Percentiles rank a stretch among this genome's conserved stretches.
Evolutionary conservation across 768 basidiomycete genomes (phyloP).

Genomic region (Russula lepida): DNA sequence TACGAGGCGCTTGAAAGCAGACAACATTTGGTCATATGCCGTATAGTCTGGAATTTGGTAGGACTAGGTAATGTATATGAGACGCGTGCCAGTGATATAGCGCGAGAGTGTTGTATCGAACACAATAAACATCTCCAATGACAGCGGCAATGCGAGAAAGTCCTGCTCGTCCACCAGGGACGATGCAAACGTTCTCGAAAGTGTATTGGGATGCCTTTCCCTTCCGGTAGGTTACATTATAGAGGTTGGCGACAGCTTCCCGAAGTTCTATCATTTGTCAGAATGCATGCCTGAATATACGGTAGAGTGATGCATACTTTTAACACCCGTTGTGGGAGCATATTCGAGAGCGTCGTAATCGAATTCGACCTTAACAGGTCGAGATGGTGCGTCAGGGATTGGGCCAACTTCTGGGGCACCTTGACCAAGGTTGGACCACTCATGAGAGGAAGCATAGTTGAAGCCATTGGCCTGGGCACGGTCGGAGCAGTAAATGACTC

Average conservation of each 20-base stretch:
- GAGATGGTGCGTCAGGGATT: conserved; percentile 63
- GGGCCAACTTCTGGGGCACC: conserved; percentile 85
- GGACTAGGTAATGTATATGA: conserved; percentile 36
- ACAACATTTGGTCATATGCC: conserved; percentile 75
- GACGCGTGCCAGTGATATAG: conserved; percentile 4
- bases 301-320: conserved; percentile 36
- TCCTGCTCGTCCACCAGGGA: conserved; percentile 88
- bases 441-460: conserved; percentile 64
- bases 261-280: conserved; percentile 50
- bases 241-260: conserved; percentile 82
- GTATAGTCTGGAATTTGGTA: conserved; percentile 93
- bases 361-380: conserved; percentile 57
- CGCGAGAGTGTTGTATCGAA: conserved; percentile 25
- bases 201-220: conserved; percentile 82
- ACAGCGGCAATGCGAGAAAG: conserved; percentile 89
- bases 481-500: conserved; percentile 83
- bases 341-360: conserved; percentile 76
- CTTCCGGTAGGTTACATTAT: conserved; percentile 80
- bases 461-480: conserved; percentile 95
- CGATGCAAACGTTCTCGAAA: conserved; percentile 88
- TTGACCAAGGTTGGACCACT: conserved; percentile 89
- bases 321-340: conserved; percentile 88
- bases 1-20: conserved; percentile 81
- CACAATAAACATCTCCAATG: conserved; percentile 81
- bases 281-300: not conserved